Conservation (phyloP, 805 yeast species). For the Metschnikowia orientalis region DNA sequence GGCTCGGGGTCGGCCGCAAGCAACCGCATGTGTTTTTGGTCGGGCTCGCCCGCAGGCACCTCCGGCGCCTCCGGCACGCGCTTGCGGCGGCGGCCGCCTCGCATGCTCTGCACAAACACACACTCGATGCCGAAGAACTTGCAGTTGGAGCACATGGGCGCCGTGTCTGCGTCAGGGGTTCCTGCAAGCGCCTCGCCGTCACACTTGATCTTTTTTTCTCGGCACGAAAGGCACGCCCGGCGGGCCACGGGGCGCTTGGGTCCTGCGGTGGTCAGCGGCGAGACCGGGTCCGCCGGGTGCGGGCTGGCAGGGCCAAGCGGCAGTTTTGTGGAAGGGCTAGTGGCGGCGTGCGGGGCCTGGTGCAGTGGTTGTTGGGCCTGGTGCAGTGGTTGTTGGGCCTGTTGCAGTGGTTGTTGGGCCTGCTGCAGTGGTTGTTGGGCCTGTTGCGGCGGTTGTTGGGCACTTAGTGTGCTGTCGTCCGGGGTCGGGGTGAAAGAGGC, state of each 20-base stretch:
- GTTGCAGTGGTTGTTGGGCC: too few species aligned
- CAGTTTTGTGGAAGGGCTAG: too few species aligned
- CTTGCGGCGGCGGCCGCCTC: slow-evolving; percentile 54
- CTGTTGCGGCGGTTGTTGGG: too few species aligned
- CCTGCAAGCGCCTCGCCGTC: slow-evolving; percentile 45
- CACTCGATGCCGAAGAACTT: slow-evolving; percentile 42
- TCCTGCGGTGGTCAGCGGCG: too few species aligned
- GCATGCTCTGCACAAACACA: slow-evolving; percentile 50
- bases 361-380: too few species aligned
- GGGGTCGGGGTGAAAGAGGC: too few species aligned
- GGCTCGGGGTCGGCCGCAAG: neutral
- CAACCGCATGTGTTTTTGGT: neutral
- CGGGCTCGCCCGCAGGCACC: slow-evolving; percentile 1
- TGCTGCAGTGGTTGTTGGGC: too few species aligned
- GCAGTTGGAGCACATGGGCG: slow-evolving; percentile 47
- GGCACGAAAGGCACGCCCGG: slow-evolving; percentile 59
- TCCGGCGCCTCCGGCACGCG: slow-evolving; percentile 4
- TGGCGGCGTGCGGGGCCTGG: too few species aligned
- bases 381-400: too few species aligned
- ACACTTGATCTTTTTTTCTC: slow-evolving; percentile 63
- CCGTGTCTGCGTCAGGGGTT: neutral
- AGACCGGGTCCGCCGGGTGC: too few species aligned
- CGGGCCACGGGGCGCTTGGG: slow-evolving; percentile 49
- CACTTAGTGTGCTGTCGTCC: too few species aligned
- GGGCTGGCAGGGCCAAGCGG: too few species aligned